Base-by-base conservation (phyloP, 495 filamentous ascomycete species). In the Talaromyces liani region DNA sequence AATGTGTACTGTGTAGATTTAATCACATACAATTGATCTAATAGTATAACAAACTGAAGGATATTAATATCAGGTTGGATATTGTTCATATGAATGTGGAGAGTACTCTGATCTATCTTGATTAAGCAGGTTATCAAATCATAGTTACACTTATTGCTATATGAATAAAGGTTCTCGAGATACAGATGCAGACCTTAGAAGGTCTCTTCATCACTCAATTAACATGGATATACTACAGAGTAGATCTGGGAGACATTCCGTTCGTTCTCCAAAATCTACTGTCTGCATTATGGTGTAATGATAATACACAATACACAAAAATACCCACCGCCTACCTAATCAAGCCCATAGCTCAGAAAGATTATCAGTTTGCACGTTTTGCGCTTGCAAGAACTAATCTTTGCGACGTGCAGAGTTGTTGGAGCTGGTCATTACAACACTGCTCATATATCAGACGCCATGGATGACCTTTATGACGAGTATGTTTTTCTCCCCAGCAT, bases 401-500 rank as follows among this genome's bases (percentile, higher is more conserved):
- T 56, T 29, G 56, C 31, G 56, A 29, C 51, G 51, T 55, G 8
- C 51, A 55, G 18, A 49, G n/a, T 25, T 61, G 22, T 61, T 47
- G 10, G 60, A 33, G 47, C 60, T 62, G 60, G 24, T 16, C 47
- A 62, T 24, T 49, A 16, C 41, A 20, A 47, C 9, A 5, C 22
- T 25, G 31, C 60, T 33, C 29, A 54, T 5, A 33, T n/a, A 54
- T 36, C 6, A 34, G 69, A 54, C 72, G 80, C 60, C 62, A 92
- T 92, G 89, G 89, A 91, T 76, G 89, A 92, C 72, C 83, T 92
- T 64, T 92, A 92, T 70, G 89, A 92, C 75, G 89, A 92, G 89
- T 92, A 81, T 58, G 80, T 71, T 27, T 55, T 62, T 12, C 7
- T 8, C 49, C n/a, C 45, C 4, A 24, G 0, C 1, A 27, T 18